Evolutionary conservation across 345 rosid species (phyloP), one percentile per base, ranked within the genome.

Genomic region (Rhodamnia rubescens): DNA sequence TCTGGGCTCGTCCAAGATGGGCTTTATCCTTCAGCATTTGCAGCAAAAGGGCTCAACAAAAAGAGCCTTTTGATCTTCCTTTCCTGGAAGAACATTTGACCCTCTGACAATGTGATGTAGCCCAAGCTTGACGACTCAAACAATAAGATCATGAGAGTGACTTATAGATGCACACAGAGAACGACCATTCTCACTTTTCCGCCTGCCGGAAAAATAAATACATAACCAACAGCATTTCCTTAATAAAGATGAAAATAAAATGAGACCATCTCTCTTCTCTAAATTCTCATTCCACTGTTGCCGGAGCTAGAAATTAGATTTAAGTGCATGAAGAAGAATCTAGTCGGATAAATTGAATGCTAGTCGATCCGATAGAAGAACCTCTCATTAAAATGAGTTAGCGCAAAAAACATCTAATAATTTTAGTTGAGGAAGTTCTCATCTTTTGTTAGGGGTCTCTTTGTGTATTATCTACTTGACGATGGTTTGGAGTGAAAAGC

Each of bases 11-110:
- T 8, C 58, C 10, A 9, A 55, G n/a, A 26, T 57, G 64, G 64
- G 64, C 64, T n/a, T 57, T 57, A 11, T 26, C 29, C 29, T 26
- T 57, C 27, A 57, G 96, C 94, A 57, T 57, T 57, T 57, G 29
- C 64, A 57, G 21, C 64, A 11, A 26, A 57, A 57, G 29, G 29
- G 29, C 64, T 57, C 64, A 57, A 57, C 64, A 2, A 26, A 26
- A 57, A 57, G 64, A 57, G 29, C 64, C 64, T 57, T 11, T 57
- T 11, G 61, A 57, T 57, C 29, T 57, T 57, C 64, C 15, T 57
- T 57, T 26, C 5, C 6, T 26, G 13, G 14, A 57, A 26, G 29
- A 57, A 26, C 15, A 57, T 57, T 26, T 26, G 3, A 57, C 64
- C 64, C 54, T 36, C 40, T 52, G 54, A 10, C 13, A 0, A 10